phyloP scores from a whole-genome alignment of 192 early-diverging fungal genomes.

The Entomortierella parvispora region DNA sequence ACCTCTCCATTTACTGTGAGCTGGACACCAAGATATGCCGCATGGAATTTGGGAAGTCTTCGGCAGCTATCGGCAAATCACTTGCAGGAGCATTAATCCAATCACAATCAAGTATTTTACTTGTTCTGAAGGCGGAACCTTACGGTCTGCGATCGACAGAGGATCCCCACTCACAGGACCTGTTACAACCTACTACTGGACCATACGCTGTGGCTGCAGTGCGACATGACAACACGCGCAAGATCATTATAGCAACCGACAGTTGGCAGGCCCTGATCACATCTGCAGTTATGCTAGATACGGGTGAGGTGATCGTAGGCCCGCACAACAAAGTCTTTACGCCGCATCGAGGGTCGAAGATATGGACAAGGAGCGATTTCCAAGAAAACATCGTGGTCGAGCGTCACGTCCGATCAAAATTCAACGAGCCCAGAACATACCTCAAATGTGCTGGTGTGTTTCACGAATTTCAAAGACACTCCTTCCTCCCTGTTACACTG shows the following conservation, averaged over 20 bases:
- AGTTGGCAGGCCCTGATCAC: constrained; percentile 5
- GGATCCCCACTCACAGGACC: constrained; percentile 4
- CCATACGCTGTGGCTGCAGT: background rate
- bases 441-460: constrained; percentile 18
- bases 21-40: too few relatives aligned
- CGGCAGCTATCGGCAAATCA: too few relatives aligned
- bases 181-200: background rate
- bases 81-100: constrained; percentile 27
- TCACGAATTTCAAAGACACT: constrained; percentile 6
- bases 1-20: too few relatives aligned
- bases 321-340: constrained; percentile 3
- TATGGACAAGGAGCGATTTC: constrained; percentile 5
- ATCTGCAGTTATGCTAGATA: constrained; percentile 5
- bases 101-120: background rate
- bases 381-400: constrained; percentile 9
- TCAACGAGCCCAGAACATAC: too few relatives aligned
- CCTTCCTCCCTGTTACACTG: constrained; percentile 13
- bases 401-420: constrained; percentile 17
- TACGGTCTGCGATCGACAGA: constrained; percentile 2
- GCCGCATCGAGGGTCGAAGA: constrained; percentile 4
- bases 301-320: constrained; percentile 12
- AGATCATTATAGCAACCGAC: constrained; percentile 2
- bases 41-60: too few relatives aligned
- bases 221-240: background rate
- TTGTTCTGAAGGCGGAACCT: constrained; percentile 8